Evolutionary conservation across 2,329 filamentous ascomycete genomes (phyloP).

Genomic region (Metarhizium anisopliae): DNA sequence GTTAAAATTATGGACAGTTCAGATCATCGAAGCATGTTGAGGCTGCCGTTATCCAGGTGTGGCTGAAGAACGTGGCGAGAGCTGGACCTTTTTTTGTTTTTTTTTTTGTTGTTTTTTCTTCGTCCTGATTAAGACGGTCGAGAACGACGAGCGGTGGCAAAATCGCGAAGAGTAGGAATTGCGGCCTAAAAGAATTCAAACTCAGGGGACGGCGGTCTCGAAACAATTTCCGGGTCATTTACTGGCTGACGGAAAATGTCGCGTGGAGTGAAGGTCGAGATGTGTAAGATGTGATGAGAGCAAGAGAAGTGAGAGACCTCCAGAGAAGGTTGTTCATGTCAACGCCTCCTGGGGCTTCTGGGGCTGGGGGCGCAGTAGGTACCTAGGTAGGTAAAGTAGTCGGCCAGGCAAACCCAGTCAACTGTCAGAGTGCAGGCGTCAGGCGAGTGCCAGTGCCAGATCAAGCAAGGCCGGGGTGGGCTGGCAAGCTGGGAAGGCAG

Average conservation of each 20-base stretch:
- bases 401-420: background rate
- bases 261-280: background rate
- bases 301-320: background rate
- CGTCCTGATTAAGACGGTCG: constrained; percentile 6
- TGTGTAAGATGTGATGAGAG: background rate
- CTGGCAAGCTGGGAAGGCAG: background rate
- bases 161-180: background rate
- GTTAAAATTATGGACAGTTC: constrained; percentile 5
- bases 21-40: constrained; percentile 26
- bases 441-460: background rate
- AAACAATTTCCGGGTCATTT: background rate
- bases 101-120: constrained; percentile 13
- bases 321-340: background rate
- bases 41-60: constrained; percentile 27
- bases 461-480: background rate
- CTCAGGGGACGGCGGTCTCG: background rate
- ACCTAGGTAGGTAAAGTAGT: too few relatives aligned
- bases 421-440: background rate
- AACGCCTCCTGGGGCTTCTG: background rate
- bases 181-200: background rate
- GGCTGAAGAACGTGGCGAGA: constrained; percentile 37
- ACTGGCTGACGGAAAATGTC: background rate
- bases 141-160: background rate
- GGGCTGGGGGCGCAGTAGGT: background rate
- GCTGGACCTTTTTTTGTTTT: constrained; percentile 16